A percentile compares a stretch with the other conserved stretches of the same genome.
phyloP scores from a whole-genome alignment of 208 protist species.

The Lotmaria passim region DNA sequence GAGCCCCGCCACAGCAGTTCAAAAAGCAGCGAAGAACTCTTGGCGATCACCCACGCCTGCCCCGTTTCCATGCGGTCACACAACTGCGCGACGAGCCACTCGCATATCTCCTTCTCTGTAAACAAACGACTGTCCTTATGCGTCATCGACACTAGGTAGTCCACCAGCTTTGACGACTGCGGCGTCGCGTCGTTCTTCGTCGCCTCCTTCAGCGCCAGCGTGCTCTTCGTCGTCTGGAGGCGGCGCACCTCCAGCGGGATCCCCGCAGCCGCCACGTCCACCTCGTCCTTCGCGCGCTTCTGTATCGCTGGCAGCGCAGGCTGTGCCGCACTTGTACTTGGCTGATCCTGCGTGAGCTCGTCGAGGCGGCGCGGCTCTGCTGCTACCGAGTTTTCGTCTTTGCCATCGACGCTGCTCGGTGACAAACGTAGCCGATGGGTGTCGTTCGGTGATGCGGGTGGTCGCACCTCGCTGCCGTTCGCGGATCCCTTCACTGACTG shows the following conservation, averaged over 20 bases:
- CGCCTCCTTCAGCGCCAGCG: slow-evolving; percentile 38
- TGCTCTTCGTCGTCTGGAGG: slow-evolving; percentile 51
- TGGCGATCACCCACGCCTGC: slow-evolving; percentile 42
- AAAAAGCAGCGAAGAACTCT: slow-evolving; percentile 35
- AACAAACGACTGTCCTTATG: slow-evolving; percentile 21
- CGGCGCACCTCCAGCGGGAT: slow-evolving; percentile 1
- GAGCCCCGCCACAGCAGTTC: slow-evolving; percentile 43
- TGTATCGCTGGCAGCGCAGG: background rate
- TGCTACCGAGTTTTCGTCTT: too few species aligned
- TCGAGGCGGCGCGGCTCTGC: too few species aligned
- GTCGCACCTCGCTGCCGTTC: background rate
- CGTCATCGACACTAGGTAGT: slow-evolving; percentile 35
- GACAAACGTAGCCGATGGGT: background rate
- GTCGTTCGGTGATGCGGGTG: background rate
- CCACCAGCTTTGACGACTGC: slow-evolving; percentile 31
- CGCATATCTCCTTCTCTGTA: slow-evolving; percentile 39
- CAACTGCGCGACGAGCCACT: slow-evolving; percentile 46
- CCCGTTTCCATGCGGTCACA: slow-evolving; percentile 37
- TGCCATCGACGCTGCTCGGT: too few species aligned
- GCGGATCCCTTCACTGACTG: too few species aligned
- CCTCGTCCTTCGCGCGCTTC: too few species aligned
- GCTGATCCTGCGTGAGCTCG: too few species aligned
- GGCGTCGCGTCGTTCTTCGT: slow-evolving; percentile 43
- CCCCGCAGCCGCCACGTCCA: too few species aligned
- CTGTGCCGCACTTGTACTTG: too few species aligned